These are phyloP conservation scores for Cryptococcus deneoformans DNA, from an alignment of 1,284 basidiomycete species.

Conservation along the genomic window DNA sequence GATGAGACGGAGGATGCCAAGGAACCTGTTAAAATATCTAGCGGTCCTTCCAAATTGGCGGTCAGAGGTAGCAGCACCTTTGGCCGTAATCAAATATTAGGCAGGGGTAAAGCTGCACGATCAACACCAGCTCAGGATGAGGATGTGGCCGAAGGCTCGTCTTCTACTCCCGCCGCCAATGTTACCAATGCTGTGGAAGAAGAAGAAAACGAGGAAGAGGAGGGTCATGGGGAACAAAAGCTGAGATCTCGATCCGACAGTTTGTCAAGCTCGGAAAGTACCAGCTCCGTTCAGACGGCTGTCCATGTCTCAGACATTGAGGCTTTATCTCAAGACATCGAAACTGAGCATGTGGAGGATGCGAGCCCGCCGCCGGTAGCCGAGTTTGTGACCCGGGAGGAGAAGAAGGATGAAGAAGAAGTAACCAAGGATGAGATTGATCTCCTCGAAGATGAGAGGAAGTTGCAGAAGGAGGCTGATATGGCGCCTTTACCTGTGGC, in stretches of 20 bases:
- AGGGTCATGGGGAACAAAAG: background rate
- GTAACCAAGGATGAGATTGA: slow-evolving; percentile 41
- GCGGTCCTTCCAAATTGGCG: background rate
- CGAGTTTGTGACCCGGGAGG: background rate
- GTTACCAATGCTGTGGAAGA: background rate
- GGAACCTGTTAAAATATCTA: too few relatives aligned
- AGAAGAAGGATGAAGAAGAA: slow-evolving; percentile 2
- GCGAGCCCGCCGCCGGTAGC: background rate
- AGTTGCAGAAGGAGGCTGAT: slow-evolving; percentile 9
- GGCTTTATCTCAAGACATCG: background rate
- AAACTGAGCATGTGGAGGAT: background rate
- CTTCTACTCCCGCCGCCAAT: background rate
- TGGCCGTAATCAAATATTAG: background rate
- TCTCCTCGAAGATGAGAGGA: slow-evolving; percentile 31
- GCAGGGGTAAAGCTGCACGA: background rate
- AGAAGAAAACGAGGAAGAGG: background rate
- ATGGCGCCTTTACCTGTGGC: background rate
- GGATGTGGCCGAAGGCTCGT: background rate
- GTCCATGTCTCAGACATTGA: background rate
- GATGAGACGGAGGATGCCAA: too few relatives aligned
- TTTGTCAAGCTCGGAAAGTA: background rate
- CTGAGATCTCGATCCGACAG: background rate
- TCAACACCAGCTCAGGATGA: too few relatives aligned
- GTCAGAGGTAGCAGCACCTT: background rate
- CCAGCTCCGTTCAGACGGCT: background rate